A percentile compares a stretch with the other conserved stretches of the same genome.
These are phyloP conservation scores for Ulota crispa DNA, from an alignment of 225 moss, liverwort and hornwort genomes.

Conservation along the genomic window DNA sequence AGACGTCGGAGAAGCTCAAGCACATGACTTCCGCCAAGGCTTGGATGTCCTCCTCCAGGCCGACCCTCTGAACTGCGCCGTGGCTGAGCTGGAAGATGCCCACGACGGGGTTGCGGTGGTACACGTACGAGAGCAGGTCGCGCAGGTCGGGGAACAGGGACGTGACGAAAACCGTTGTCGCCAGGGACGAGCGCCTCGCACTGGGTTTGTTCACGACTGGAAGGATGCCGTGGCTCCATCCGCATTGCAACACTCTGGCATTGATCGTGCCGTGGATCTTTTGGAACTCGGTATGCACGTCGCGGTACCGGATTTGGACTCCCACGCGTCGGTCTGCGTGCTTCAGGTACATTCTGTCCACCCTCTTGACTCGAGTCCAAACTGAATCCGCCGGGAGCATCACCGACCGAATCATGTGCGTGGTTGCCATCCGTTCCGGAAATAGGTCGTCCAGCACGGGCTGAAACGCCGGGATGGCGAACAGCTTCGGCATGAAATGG, in stretches of 20 bases:
- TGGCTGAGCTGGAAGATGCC: conserved; percentile 54
- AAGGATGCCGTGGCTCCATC: conserved; percentile 36
- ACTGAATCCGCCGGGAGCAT: conserved; percentile 50
- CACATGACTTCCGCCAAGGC: conserved; percentile 67
- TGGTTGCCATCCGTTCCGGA: conserved; percentile 58
- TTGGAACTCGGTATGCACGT: conserved; percentile 25
- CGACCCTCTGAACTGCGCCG: conserved; percentile 43
- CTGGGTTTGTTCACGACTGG: conserved; percentile 18
- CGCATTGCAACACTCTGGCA: conserved; percentile 48
- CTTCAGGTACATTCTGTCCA: conserved; percentile 44
- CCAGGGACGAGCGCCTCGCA: not conserved
- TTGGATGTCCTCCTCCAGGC: conserved; percentile 62
- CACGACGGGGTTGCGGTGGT: conserved; percentile 48
- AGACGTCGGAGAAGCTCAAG: conserved; percentile 65
- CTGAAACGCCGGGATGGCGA: conserved; percentile 66
- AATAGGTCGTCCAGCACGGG: conserved; percentile 65
- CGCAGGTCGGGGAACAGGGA: conserved; percentile 64
- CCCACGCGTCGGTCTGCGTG: conserved; percentile 60
- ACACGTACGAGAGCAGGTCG: conserved; percentile 39
- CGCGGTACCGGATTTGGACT: conserved; percentile 66
- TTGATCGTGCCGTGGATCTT: conserved; percentile 45
- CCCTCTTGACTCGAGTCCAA: conserved; percentile 56
- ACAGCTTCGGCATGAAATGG: conserved; percentile 71
- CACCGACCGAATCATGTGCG: conserved; percentile 60
- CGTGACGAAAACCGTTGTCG: conserved; percentile 42